Conservation (phyloP, 306 rosid species). For the Boehmeria nivea region DNA sequence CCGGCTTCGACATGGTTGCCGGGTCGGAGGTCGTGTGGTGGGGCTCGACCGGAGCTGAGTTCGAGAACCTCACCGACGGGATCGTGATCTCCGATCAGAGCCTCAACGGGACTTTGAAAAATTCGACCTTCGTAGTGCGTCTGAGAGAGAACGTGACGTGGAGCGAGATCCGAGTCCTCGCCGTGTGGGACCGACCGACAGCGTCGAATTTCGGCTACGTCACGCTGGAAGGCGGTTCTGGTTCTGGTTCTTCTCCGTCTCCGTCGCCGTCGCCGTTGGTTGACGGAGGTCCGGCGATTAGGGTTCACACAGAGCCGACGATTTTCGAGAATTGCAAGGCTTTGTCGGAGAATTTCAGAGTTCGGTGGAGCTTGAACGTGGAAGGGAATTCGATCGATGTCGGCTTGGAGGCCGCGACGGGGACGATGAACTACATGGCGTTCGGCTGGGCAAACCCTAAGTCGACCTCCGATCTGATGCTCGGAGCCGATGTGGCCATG, state of each 20-base stretch:
- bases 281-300: neutral
- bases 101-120: slow-evolving; percentile 50
- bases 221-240: neutral
- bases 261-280: slow-evolving; percentile 16
- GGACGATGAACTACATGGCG: slow-evolving; percentile 65
- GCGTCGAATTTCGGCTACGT: slow-evolving; percentile 76
- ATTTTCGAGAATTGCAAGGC: slow-evolving; percentile 72
- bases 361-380: slow-evolving; percentile 66
- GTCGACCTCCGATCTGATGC: slow-evolving; percentile 48
- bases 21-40: slow-evolving; percentile 78
- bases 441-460: slow-evolving; percentile 80
- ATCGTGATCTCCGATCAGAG: slow-evolving; percentile 50
- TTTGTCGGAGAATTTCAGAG: slow-evolving; percentile 43
- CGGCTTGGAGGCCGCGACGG: slow-evolving; percentile 77
- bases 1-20: slow-evolving; percentile 72
- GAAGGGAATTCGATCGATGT: slow-evolving; percentile 49
- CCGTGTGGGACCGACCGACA: slow-evolving; percentile 75
- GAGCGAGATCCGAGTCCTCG: slow-evolving; percentile 64
- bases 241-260: slow-evolving; percentile 33
- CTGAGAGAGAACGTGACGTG: slow-evolving; percentile 52
- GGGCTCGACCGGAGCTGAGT: slow-evolving; percentile 45
- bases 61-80: slow-evolving; percentile 52
- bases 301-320: slow-evolving; percentile 40
- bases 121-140: slow-evolving; percentile 46
- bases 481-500: slow-evolving; percentile 73